A percentile compares a stretch with the other conserved stretches of the same genome.
phyloP scores from a whole-genome alignment of 2,329 filamentous ascomycete species.

The Apiospora sp. region DNA sequence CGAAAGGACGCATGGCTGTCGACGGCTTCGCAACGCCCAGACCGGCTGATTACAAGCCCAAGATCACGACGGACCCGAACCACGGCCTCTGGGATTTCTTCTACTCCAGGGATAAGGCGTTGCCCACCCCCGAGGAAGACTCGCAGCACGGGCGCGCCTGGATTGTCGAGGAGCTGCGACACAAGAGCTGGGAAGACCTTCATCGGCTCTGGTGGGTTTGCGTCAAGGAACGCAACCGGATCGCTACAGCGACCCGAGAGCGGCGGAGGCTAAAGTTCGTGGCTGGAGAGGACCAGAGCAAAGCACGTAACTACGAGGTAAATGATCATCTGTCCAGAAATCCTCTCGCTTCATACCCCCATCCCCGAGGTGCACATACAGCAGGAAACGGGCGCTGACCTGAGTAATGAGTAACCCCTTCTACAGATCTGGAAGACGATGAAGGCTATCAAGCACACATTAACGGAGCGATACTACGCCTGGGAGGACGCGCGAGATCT shows the following conservation, averaged over 20 bases:
- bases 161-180: slow-evolving; percentile 83
- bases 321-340: slow-evolving; percentile 40
- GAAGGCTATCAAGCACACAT: slow-evolving; percentile 80
- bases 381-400: slow-evolving; percentile 26
- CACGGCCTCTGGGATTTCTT: slow-evolving; percentile 97
- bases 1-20: slow-evolving; percentile 76
- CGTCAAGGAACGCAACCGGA: slow-evolving; percentile 86
- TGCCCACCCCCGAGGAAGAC: slow-evolving; percentile 77
- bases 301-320: slow-evolving; percentile 72
- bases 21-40: slow-evolving; percentile 75
- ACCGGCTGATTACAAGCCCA: slow-evolving; percentile 70
- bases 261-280: slow-evolving; percentile 71
- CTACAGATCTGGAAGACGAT: slow-evolving; percentile 78
- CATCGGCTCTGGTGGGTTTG: slow-evolving; percentile 96
- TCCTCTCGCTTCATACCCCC: not conserved
- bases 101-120: slow-evolving; percentile 69
- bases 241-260: slow-evolving; percentile 80
- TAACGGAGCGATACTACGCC: slow-evolving; percentile 88
- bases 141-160: slow-evolving; percentile 80
- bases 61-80: slow-evolving; percentile 68
- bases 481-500: slow-evolving; percentile 80
- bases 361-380: not conserved
- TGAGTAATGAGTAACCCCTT: not conserved
- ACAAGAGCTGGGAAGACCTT: slow-evolving; percentile 93
- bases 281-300: slow-evolving; percentile 76